A percentile compares a stretch with the other conserved stretches of the same genome.
phyloP scores from a whole-genome alignment of 2,329 filamentous ascomycete species.

The Alternaria brassicae region DNA sequence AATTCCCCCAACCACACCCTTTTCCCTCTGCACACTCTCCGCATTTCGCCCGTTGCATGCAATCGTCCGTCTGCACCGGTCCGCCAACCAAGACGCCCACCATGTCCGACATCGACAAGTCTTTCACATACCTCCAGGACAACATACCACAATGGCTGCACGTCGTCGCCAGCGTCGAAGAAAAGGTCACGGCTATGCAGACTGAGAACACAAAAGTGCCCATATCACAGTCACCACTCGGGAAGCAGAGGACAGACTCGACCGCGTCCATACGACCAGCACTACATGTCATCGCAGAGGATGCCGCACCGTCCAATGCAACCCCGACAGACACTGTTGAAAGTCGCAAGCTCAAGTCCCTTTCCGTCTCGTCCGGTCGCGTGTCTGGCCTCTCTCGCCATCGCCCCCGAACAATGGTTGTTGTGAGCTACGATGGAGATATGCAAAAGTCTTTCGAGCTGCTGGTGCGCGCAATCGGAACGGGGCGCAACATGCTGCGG shows the following conservation, averaged over 20 bases:
- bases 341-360: slow-evolving; percentile 54
- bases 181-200: slow-evolving; percentile 46
- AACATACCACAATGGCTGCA: slow-evolving; percentile 50
- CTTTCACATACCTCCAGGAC: slow-evolving; percentile 49
- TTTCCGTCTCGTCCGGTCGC: slow-evolving; percentile 51
- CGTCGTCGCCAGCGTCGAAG: slow-evolving; percentile 40
- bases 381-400: slow-evolving; percentile 61
- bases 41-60: slow-evolving; percentile 6
- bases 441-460: slow-evolving; percentile 84
- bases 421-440: slow-evolving; percentile 91
- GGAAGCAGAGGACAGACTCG: slow-evolving; percentile 45
- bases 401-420: slow-evolving; percentile 75
- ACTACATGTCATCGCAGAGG: slow-evolving; percentile 33
- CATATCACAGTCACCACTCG: slow-evolving; percentile 35
- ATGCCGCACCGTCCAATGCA: slow-evolving; percentile 19
- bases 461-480: slow-evolving; percentile 80
- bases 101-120: slow-evolving; percentile 50
- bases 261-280: slow-evolving; percentile 45
- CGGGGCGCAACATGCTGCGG: slow-evolving; percentile 81
- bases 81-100: slow-evolving; percentile 13
- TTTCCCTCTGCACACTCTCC: not conserved
- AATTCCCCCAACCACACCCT: not conserved
- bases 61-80: slow-evolving; percentile 4
- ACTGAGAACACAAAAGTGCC: slow-evolving; percentile 41
- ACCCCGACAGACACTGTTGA: slow-evolving; percentile 26